Base-by-base conservation (phyloP, 495 filamentous ascomycete genomes). In the Neurospora sp. region DNA sequence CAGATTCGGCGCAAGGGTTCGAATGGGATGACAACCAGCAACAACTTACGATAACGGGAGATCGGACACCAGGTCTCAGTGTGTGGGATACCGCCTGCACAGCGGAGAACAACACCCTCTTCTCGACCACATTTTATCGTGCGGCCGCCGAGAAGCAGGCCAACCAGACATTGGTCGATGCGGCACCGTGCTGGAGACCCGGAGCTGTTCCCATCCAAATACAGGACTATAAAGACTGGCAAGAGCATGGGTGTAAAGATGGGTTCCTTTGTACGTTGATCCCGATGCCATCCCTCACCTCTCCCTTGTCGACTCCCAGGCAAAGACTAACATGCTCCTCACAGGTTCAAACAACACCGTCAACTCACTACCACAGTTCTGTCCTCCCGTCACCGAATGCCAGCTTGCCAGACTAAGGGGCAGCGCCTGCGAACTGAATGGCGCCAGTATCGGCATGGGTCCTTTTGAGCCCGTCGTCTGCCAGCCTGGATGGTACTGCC, bases 391-490 rank as follows among this genome's bases (percentile, higher is more conserved):
- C 11, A 79, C 79, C 3, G 69, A 75, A 11, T 85, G 81, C 69
- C 79, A 83, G 53, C 73, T 73, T 53, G 76, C 79, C 11, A 78
- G 85, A 72, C 70, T 85, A 3, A 74, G 76, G 7, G 81, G 82
- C 27, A 61, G 41, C 8, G 53, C 72, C 12, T 84, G 83, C 70
- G 20, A 42, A 8, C 73, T 81, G 3, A 46, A 79, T 31, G 83
- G 82, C 8, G 73, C 16, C 7, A 83, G 81, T 66, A 72, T 81
- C 11, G 76, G 74, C 16, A 83, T 83, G 81, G 81, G 81, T 0
- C 78, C 75, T 1, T 83, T 82, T 41, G 85, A 87, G 72, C 85
- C 85, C 14, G 75, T 83, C 1, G 74, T 86, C 9, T 87, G 85
- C 73, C 77, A 78, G 22, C 71, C 79, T 59, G 84, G 84, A 8